Evolutionary conservation across 75 land plant genomes (phyloP).

Genomic region (Cupressus sempervirens): DNA sequence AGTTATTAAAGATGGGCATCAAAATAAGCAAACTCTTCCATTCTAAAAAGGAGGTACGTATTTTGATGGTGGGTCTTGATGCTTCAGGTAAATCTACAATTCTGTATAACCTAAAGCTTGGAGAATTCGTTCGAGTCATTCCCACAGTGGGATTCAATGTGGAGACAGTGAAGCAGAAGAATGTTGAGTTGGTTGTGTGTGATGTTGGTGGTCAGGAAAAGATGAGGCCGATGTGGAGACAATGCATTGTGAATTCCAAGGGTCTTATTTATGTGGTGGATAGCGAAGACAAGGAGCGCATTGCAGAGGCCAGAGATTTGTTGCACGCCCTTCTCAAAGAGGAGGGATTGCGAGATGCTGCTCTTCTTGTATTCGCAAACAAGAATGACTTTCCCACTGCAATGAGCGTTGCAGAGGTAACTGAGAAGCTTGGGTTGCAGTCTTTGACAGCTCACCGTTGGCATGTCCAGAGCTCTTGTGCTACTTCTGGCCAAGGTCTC

Average conservation of each 20-base stretch:
- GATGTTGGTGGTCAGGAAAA: conserved; percentile 35
- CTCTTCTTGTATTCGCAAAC: conserved; percentile 22
- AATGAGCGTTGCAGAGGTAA: conserved; percentile 12
- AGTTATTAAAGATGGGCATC: not conserved
- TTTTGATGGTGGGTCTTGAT: conserved; percentile 26
- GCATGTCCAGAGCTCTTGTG: conserved; percentile 31
- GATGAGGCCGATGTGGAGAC: not conserved
- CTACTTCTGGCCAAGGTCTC: conserved; percentile 56
- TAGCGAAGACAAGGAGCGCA: not conserved
- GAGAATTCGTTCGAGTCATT: conserved; percentile 14
- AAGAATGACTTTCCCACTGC: conserved; percentile 14
- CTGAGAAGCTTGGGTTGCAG: conserved; percentile 20
- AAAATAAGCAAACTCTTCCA: not conserved
- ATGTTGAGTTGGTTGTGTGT: conserved; percentile 24
- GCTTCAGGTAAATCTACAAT: conserved; percentile 26
- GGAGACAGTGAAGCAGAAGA: conserved; percentile 18
- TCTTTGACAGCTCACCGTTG: conserved; percentile 51
- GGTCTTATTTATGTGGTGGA: not conserved
- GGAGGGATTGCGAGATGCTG: not conserved
- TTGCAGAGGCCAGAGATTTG: not conserved
- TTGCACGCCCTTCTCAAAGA: not conserved
- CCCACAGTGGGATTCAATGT: conserved; percentile 32
- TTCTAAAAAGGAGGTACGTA: conserved; percentile 2
- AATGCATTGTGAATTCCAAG: not conserved
- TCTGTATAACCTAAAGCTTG: conserved; percentile 19